Conservation (phyloP, 192 early-diverging fungal species). For the Lunasporangiospora selenospora region DNA sequence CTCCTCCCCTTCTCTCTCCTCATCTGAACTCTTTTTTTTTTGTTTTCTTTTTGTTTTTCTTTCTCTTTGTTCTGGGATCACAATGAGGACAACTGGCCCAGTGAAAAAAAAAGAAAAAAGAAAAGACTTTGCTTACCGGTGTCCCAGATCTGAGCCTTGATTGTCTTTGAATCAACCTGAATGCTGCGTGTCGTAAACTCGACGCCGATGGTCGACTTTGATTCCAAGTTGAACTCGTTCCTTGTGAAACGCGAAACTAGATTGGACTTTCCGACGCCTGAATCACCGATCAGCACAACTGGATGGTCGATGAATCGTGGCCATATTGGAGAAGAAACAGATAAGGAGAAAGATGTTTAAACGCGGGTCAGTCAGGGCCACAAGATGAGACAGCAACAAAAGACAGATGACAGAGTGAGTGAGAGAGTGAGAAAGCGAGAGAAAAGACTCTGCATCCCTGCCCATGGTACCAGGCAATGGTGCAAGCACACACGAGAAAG, state of each 20-base stretch:
- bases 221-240: slow-evolving; percentile 98
- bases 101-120: background rate
- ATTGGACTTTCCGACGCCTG: slow-evolving; percentile 98
- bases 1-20: too few relatives aligned
- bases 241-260: slow-evolving; percentile 96
- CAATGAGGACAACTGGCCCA: slow-evolving; percentile 23
- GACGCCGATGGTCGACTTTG: slow-evolving; percentile 99
- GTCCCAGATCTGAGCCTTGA: slow-evolving; percentile 99
- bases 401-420: slow-evolving; percentile 2
- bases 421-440: too few relatives aligned
- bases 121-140: slow-evolving; percentile 69
- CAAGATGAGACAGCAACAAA: slow-evolving; percentile 2
- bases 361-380: background rate
- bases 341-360: background rate
- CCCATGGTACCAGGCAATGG: too few relatives aligned
- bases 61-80: background rate
- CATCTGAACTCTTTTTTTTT: too few relatives aligned
- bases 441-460: too few relatives aligned
- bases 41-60: too few relatives aligned
- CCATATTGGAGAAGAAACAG: slow-evolving; percentile 1
- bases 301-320: background rate
- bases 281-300: slow-evolving; percentile 95
- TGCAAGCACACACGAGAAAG: too few relatives aligned
- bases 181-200: slow-evolving; percentile 98
- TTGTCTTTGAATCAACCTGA: slow-evolving; percentile 95